These are phyloP conservation scores for Penicillium turbatum DNA, from an alignment of 495 filamentous ascomycete species.

Conservation along the genomic window DNA sequence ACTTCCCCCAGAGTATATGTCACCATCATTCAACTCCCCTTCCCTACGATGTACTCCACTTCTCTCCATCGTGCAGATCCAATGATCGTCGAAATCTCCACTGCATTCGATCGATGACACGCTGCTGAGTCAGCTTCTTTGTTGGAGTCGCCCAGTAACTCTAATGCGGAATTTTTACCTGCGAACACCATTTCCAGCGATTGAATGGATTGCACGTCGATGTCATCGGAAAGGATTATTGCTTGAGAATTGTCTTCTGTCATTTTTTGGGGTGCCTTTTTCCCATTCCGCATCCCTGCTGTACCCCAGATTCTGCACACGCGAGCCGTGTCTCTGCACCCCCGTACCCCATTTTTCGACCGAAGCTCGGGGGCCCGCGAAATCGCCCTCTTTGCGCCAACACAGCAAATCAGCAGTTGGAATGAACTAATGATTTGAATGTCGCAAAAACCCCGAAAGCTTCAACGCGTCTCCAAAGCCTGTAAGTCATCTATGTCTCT, in stretches of 20 bases:
- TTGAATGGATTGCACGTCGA: constrained; percentile 6
- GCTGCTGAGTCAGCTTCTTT: constrained; percentile 21
- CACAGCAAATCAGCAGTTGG: constrained; percentile 2
- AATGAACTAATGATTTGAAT: constrained; percentile 20
- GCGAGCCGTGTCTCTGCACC: constrained; percentile 9
- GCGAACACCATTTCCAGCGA: neutral
- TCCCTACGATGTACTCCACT: too few relatives aligned
- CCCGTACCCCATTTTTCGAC: constrained; percentile 5
- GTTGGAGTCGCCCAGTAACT: neutral
- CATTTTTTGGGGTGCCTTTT: constrained; percentile 6
- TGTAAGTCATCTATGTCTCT: constrained; percentile 18
- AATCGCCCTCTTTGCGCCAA: neutral
- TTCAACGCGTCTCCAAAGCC: constrained; percentile 32
- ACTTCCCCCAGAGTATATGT: too few relatives aligned
- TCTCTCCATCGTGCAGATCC: neutral
- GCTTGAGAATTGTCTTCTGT: neutral
- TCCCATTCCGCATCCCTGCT: constrained; percentile 10
- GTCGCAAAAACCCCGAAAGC: constrained; percentile 33
- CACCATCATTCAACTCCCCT: too few relatives aligned
- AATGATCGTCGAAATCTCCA: neutral
- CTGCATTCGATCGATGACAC: constrained; percentile 14
- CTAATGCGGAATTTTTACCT: constrained; percentile 5
- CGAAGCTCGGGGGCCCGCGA: constrained; percentile 6
- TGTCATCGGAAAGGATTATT: neutral
- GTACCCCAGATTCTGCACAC: neutral